phyloP scores from a whole-genome alignment of 768 basidiomycete genomes.

The Auriscalpium orientale region DNA sequence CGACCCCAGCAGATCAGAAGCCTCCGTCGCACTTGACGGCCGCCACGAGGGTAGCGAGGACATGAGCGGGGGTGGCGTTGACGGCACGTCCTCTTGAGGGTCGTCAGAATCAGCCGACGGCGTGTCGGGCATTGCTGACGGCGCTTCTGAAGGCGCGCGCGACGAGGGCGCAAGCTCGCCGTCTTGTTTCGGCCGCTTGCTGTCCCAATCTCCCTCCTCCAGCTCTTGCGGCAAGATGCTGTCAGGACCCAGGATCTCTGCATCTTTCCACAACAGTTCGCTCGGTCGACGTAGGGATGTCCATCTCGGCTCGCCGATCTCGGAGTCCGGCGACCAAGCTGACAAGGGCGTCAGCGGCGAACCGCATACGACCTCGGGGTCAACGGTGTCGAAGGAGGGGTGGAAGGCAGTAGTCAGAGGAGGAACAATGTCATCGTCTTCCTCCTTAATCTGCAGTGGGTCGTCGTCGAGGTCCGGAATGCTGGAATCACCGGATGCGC shows the following conservation, averaged over 20 bases:
- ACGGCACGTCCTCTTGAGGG: not conserved
- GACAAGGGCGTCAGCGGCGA: slow-evolving; percentile 9
- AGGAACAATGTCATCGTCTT: slow-evolving; percentile 19
- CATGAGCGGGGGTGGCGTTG: not conserved
- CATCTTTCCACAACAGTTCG: slow-evolving; percentile 34
- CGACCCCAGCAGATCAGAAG: not conserved
- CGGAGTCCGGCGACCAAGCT: slow-evolving; percentile 1
- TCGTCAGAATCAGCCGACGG: slow-evolving; percentile 1
- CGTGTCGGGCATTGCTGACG: not conserved
- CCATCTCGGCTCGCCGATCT: not conserved
- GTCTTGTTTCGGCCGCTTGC: not conserved
- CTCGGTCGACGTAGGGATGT: slow-evolving; percentile 13
- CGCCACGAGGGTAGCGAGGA: not conserved
- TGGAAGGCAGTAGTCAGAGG: slow-evolving; percentile 5
- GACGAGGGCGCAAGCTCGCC: not conserved
- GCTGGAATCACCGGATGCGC: slow-evolving; percentile 20
- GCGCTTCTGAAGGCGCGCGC: not conserved
- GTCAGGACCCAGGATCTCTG: slow-evolving; percentile 38
- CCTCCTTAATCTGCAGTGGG: slow-evolving; percentile 20
- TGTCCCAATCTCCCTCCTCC: slow-evolving; percentile 29
- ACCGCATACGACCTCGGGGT: not conserved
- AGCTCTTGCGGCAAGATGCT: slow-evolving; percentile 35
- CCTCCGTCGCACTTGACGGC: not conserved
- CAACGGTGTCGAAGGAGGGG: not conserved
- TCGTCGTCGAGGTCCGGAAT: slow-evolving; percentile 24